Evolutionary conservation across 345 rosid genomes (phyloP).

Genomic region (Citrus unshiu): DNA sequence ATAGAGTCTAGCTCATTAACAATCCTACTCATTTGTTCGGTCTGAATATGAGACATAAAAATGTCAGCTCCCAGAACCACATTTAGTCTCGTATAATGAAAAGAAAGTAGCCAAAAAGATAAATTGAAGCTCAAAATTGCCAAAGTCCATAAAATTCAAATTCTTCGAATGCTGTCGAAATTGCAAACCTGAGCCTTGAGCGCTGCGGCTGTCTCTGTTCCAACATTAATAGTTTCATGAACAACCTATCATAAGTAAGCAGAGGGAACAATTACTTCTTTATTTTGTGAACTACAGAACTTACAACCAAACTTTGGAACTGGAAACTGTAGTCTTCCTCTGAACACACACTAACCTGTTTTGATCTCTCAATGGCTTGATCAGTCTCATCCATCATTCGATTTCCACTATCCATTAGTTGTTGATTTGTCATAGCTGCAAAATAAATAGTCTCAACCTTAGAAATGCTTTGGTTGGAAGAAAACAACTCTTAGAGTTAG

Average conservation of each 20-base stretch:
- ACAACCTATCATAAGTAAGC: constrained; percentile 51
- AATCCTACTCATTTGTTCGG: constrained; percentile 98
- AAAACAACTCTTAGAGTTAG: not conserved
- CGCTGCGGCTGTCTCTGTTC: constrained; percentile 86
- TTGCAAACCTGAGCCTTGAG: constrained; percentile 84
- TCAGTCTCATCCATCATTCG: constrained; percentile 92
- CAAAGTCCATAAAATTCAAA: not conserved
- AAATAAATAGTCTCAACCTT: constrained; percentile 11
- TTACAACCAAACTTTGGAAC: not conserved
- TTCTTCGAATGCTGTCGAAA: constrained; percentile 2
- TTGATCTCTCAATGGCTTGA: constrained; percentile 86
- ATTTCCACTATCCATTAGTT: constrained; percentile 67
- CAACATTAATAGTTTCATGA: constrained; percentile 79
- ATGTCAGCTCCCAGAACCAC: constrained; percentile 16
- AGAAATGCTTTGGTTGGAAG: constrained; percentile 10
- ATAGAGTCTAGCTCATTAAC: constrained; percentile 96
- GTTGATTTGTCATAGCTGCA: constrained; percentile 87
- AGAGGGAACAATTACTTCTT: not conserved
- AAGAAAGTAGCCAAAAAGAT: constrained; percentile 8
- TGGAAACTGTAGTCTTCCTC: not conserved
- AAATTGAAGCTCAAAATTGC: not conserved
- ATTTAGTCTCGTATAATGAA: not conserved
- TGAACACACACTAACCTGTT: constrained; percentile 43
- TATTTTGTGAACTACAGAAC: not conserved
- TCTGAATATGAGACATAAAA: constrained; percentile 42